Evolutionary conservation across 306 rosid genomes (phyloP).

Genomic region (Cucumis hystrix): DNA sequence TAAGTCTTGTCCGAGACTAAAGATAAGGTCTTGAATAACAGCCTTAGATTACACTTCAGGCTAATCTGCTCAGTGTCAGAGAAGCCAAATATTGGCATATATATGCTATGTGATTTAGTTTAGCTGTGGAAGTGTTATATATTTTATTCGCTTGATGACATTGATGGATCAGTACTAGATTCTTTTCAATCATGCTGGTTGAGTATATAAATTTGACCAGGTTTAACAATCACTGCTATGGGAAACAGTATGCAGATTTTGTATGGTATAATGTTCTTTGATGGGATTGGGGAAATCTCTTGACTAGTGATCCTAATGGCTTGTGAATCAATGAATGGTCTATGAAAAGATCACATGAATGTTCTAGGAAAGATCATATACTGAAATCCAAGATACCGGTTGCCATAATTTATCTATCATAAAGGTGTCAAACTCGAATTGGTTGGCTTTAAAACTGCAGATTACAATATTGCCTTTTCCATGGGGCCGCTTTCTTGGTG

Average conservation of each 20-base stretch:
- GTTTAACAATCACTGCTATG: conserved; percentile 2
- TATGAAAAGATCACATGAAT: conserved; percentile 77
- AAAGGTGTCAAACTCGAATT: conserved; percentile 98
- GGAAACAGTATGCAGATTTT: not conserved
- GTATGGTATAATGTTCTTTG: conserved; percentile 27
- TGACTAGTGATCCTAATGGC: conserved; percentile 38
- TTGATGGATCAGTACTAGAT: not conserved
- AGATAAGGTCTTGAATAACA: not conserved
- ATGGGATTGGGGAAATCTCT: conserved; percentile 45
- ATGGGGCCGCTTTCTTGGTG: conserved; percentile 98
- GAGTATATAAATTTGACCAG: not conserved
- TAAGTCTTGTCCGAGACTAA: not conserved
- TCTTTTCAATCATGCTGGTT: conserved; percentile 8
- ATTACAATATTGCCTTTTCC: conserved; percentile 92
- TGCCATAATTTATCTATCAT: conserved; percentile 86
- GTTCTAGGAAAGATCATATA: conserved; percentile 70
- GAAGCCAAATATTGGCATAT: not conserved
- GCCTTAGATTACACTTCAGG: not conserved
- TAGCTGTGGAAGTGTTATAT: not conserved
- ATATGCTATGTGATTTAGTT: not conserved
- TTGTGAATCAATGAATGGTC: conserved; percentile 71
- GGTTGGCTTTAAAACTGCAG: conserved; percentile 99
- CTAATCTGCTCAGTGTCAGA: not conserved
- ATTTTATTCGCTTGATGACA: not conserved
- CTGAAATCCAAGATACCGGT: conserved; percentile 90